Conservation (phyloP, 1,139 yeast species). For the Lodderomyces theae region DNA sequence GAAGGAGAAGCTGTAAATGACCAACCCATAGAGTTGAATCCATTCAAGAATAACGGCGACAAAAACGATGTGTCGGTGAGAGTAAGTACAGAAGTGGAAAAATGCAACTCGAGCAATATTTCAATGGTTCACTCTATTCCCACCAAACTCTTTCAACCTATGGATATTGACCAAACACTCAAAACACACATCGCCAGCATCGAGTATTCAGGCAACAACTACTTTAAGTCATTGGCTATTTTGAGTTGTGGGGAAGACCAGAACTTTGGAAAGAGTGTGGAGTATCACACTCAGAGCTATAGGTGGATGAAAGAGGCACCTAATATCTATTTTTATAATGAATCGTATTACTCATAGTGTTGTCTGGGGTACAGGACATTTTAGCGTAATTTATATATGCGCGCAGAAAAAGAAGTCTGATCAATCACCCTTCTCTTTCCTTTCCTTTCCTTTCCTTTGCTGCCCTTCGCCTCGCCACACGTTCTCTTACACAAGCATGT, state of each 20-base stretch:
- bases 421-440: too few species aligned
- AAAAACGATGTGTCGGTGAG: background rate
- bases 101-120: background rate
- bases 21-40: slow-evolving; percentile 1
- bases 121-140: background rate
- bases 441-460: too few species aligned
- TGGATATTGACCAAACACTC: slow-evolving; percentile 7
- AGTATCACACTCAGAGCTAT: slow-evolving; percentile 25
- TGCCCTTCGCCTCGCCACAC: slow-evolving; percentile 1
- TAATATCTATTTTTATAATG: slow-evolving; percentile 35
- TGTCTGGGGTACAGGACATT: too few species aligned
- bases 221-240: slow-evolving; percentile 31
- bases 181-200: slow-evolving; percentile 9
- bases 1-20: slow-evolving; percentile 1
- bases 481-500: slow-evolving; percentile 8
- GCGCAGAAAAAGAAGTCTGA: background rate
- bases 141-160: slow-evolving; percentile 1
- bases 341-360: slow-evolving; percentile 21
- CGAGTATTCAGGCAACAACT: slow-evolving; percentile 9
- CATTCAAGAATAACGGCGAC: background rate
- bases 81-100: background rate
- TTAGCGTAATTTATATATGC: background rate
- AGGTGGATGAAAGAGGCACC: slow-evolving; percentile 29
- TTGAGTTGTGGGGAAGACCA: slow-evolving; percentile 35
- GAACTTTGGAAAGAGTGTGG: slow-evolving; percentile 24